phyloP scores from a whole-genome alignment of 192 early-diverging fungal species.

The Backusella mclennaniae region DNA sequence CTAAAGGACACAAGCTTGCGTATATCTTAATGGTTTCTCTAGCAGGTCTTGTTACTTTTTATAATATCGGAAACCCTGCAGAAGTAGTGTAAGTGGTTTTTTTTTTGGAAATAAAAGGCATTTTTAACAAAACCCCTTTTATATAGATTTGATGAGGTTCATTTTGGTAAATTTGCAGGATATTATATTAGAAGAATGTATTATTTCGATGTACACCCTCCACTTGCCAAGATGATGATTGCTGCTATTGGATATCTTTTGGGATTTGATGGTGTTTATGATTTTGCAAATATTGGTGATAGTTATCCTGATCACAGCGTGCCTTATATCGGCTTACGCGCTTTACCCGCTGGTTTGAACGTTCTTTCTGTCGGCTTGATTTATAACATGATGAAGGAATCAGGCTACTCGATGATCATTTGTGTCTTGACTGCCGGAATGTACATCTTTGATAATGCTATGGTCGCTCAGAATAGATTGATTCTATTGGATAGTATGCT shows the following conservation, averaged over 20 bases:
- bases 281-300: slow-evolving; percentile 85
- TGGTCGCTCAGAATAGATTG: slow-evolving; percentile 85
- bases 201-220: slow-evolving; percentile 97
- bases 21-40: not conserved
- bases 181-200: slow-evolving; percentile 84
- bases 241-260: slow-evolving; percentile 68
- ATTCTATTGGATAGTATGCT: slow-evolving; percentile 89
- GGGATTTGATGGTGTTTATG: slow-evolving; percentile 87
- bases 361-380: slow-evolving; percentile 72
- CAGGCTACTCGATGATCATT: slow-evolving; percentile 62
- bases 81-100: slow-evolving; percentile 65
- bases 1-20: not conserved
- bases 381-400: slow-evolving; percentile 75
- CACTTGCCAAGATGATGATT: slow-evolving; percentile 90
- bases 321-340: slow-evolving; percentile 80
- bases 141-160: slow-evolving; percentile 30
- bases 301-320: slow-evolving; percentile 83
- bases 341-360: slow-evolving; percentile 74
- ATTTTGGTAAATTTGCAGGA: slow-evolving; percentile 41
- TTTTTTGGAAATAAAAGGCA: not conserved
- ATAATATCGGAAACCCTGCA: slow-evolving; percentile 63
- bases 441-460: slow-evolving; percentile 68
- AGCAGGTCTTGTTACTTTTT: slow-evolving; percentile 56
- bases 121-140: not conserved
- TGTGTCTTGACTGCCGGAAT: slow-evolving; percentile 4